A percentile compares a stretch with the other conserved stretches of the same genome.
phyloP scores from a whole-genome alignment of 225 moss, liverwort and hornwort species.

The Climacium dendroides region DNA sequence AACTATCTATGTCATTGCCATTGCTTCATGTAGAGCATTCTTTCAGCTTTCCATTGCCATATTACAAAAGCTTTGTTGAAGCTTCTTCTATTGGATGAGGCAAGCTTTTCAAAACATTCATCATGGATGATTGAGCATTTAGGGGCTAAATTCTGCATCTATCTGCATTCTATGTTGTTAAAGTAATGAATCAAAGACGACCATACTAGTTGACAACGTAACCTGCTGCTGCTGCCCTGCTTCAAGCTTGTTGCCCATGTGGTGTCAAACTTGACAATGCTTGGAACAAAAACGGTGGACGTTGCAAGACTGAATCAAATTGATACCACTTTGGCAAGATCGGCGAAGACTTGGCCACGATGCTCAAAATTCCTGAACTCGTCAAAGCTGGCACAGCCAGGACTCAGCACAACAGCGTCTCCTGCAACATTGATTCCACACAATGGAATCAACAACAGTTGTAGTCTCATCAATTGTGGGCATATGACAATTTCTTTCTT shows the following conservation, averaged over 20 bases:
- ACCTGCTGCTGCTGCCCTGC: background rate
- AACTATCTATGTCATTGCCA: background rate
- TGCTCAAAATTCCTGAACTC: slow-evolving; percentile 87
- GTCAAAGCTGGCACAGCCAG: slow-evolving; percentile 95
- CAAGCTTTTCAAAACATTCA: background rate
- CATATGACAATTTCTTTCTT: background rate
- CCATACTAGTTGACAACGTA: background rate
- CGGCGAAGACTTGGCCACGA: slow-evolving; percentile 74
- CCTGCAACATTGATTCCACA: slow-evolving; percentile 27
- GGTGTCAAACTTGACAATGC: background rate
- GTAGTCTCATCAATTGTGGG: background rate
- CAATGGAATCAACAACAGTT: background rate
- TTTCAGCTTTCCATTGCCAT: background rate
- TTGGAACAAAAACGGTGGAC: background rate
- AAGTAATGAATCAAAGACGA: background rate
- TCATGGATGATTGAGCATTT: background rate
- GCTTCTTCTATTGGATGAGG: background rate
- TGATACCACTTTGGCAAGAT: slow-evolving; percentile 51
- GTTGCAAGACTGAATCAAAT: background rate
- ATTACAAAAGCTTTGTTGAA: background rate
- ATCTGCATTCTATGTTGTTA: background rate
- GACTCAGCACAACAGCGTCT: slow-evolving; percentile 69
- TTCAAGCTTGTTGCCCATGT: background rate
- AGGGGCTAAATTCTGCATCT: background rate
- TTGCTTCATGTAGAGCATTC: no score